Base-by-base conservation (phyloP, 1,139 yeast genomes). In the Nakaseomyces bracarensis region DNA sequence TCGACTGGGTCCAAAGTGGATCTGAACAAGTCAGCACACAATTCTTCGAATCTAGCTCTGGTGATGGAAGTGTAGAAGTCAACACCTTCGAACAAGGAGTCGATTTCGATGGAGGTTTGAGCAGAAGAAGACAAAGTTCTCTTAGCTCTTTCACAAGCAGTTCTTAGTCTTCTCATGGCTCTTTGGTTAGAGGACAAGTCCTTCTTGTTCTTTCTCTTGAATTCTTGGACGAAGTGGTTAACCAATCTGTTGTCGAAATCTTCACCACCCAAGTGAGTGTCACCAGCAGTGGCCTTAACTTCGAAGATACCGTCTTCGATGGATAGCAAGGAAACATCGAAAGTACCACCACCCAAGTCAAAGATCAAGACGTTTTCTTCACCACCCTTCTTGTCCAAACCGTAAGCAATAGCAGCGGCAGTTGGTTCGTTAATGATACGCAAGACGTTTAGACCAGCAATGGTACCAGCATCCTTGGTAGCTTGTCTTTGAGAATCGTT, bases 261-360 rank as follows among this genome's bases (percentile, higher is more conserved):
- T 70, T 76, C 79, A 74, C 81, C 81, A 65, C 70, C 70, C 58
- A 65, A 64, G 57, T 65, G 69, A 64, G 97, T 89, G 72, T 89
- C 97, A 85, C 97, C 97, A 67, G 96, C 96, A 63, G 97, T 89
- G 64, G 97, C 91, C 81, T 89, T 89, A 66, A 89, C 97, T 69
- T 91, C 91, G 77, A 89, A 89, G 68, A 89, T 89, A 79, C 97
- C 97, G 68, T 89, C 96, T 68, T 89, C 94, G 66, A 89, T 86
- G 72, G 87, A 81, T 70, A 89, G 77, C 60, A 89, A 75, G 47
- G 97, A 89, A 54, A 89, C 96, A 85, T 89, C 97, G 73, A 89
- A 89, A 67, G 97, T 89, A 79, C 97, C 97, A 74, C 96, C 96
- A 82, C 96, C 96, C 67, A 87, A 80, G 74, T 87, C 96, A 77